These are phyloP conservation scores for Cydonia oblonga DNA, from an alignment of 331 rosid genomes.

Conservation along the genomic window DNA sequence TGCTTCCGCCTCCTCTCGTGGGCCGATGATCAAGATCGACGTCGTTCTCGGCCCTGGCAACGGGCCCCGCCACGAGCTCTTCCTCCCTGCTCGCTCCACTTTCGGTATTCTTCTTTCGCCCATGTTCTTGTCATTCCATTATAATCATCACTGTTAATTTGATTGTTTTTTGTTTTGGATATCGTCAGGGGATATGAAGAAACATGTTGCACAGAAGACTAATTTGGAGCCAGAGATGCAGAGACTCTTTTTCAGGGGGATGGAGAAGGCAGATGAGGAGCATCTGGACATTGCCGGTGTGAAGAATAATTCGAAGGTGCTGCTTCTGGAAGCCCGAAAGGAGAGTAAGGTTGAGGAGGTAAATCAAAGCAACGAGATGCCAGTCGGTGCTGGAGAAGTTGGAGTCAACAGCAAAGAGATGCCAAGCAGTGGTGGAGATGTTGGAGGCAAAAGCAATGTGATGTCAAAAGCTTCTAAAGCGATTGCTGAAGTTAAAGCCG, in stretches of 20 bases:
- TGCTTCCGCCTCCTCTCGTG: constrained; percentile 8
- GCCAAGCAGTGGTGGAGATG: not conserved
- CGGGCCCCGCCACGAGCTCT: constrained; percentile 19
- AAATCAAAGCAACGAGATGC: constrained; percentile 26
- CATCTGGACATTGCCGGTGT: constrained; percentile 60
- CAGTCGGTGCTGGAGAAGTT: constrained; percentile 16
- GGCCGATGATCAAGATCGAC: constrained; percentile 26
- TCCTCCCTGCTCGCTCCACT: constrained; percentile 36
- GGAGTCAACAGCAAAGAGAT: constrained; percentile 31
- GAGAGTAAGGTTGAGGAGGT: constrained; percentile 44
- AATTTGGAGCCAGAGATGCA: constrained; percentile 59
- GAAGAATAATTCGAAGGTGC: constrained; percentile 57
- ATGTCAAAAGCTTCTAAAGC: constrained; percentile 45
- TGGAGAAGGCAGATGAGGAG: constrained; percentile 61
- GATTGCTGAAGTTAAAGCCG: constrained; percentile 47
- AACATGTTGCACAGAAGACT: constrained; percentile 38
- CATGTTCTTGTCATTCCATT: not conserved
- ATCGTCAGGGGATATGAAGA: constrained; percentile 63
- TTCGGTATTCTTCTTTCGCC: constrained; percentile 20
- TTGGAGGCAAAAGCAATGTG: constrained; percentile 23
- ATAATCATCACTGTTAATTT: not conserved
- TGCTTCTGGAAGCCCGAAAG: constrained; percentile 52
- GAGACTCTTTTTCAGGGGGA: constrained; percentile 60
- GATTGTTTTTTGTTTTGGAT: not conserved
- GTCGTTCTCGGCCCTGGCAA: constrained; percentile 26